Base-by-base conservation (phyloP, 1,284 basidiomycete genomes). In the Cutaneotrichosporon dermatis region DNA sequence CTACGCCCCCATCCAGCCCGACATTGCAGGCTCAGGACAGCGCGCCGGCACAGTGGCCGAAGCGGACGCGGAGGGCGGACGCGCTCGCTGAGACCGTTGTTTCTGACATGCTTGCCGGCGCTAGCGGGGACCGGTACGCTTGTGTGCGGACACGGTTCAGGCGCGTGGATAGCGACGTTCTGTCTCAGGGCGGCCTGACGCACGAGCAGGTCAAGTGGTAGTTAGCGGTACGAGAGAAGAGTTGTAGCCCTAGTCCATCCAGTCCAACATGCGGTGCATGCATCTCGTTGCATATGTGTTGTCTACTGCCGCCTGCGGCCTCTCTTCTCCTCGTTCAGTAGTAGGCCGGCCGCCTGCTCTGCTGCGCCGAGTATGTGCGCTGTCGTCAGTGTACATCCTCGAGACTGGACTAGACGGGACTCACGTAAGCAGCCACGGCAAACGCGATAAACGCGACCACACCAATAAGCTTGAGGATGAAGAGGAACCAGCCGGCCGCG, bases 101-200 rank as follows among this genome's bases (percentile, higher is more conserved):
- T 49, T 63, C 65, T 42, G 73, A 72, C 51, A 79, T 82, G 70
- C 79, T 82, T 59, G 78, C 69, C 6, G 71, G 71, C 4, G 79
- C 80, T 5, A 46, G 7, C n/a, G 51, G 36, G 16, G 46, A 55
- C 4, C 69, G 85, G 59, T 77, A 74, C 66, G 73, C 76, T 49
- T 73, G 86, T n/a, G 84, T 96, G 70, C 81, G 90, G 71, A 95
- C 93, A 5, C 80, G 85, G 69, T 97, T 93, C 76, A 83, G 85
- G 59, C 89, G 88, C 25, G 91, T 98, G 0, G 89, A 91, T 77
- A 90, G 87, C 75, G 90, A 95, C 72, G 86, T 92, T 43, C 79
- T 88, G 45, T 87, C 87, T 11, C 63, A 63, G 35, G 69, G 70
- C 6, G 73, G 73, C 1, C 61, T 77, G 48, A 75, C 75, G 5